Conservation (phyloP, 352 stramenopile species). For the Phytopythium kandeliae region DNA sequence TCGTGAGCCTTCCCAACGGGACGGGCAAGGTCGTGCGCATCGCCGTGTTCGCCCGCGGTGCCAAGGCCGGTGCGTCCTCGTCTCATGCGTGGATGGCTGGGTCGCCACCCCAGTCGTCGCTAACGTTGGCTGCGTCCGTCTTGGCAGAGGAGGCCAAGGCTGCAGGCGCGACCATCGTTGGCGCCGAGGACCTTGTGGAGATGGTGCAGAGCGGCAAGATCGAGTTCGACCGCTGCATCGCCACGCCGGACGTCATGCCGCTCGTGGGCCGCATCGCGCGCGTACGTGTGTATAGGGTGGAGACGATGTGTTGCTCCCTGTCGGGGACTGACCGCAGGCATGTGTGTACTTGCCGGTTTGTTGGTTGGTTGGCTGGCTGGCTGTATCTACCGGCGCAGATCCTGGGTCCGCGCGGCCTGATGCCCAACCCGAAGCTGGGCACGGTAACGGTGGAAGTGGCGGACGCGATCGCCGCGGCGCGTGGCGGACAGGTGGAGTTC, state of each 20-base stretch:
- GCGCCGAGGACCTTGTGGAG: constrained; percentile 88
- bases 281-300: constrained; percentile 18
- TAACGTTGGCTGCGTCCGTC: neutral
- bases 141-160: constrained; percentile 77
- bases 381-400: too few relatives aligned
- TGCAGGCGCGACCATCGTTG: constrained; percentile 86
- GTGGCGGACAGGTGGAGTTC: constrained; percentile 85
- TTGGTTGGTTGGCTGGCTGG: too few relatives aligned
- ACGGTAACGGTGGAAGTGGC: constrained; percentile 92
- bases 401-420: constrained; percentile 94
- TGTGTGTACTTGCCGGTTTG: too few relatives aligned
- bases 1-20: constrained; percentile 82
- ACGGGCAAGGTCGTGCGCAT: constrained; percentile 87
- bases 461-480: constrained; percentile 72
- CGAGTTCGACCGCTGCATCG: constrained; percentile 91
- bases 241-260: constrained; percentile 91
- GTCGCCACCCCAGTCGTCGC: too few relatives aligned
- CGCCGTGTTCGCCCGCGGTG: constrained; percentile 87
- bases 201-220: constrained; percentile 85
- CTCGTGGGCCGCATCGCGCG: constrained; percentile 91
- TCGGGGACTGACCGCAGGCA: too few relatives aligned
- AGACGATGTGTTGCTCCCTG: too few relatives aligned
- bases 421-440: constrained; percentile 97
- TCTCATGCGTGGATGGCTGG: neutral
- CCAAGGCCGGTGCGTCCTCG: constrained; percentile 48